phyloP scores from a whole-genome alignment of 2,329 filamentous ascomycete genomes.

The Penicillium verrucosum region DNA sequence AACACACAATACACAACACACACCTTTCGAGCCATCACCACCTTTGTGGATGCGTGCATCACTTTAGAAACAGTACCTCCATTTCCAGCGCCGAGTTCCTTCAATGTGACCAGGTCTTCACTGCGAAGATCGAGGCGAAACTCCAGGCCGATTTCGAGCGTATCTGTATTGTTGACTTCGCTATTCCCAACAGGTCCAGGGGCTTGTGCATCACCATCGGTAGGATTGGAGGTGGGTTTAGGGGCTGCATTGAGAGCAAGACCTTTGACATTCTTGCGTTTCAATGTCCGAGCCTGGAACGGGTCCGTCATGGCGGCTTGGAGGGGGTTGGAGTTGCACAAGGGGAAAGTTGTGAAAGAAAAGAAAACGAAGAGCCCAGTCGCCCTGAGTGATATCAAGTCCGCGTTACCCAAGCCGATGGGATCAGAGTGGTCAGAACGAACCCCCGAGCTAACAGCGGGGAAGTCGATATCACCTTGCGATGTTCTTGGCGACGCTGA shows the following conservation, averaged over 20 bases:
- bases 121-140: slow-evolving; percentile 90
- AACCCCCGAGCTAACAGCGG: slow-evolving; percentile 24
- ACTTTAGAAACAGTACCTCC: slow-evolving; percentile 98
- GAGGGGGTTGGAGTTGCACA: not conserved
- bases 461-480: slow-evolving; percentile 29
- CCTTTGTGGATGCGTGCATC: slow-evolving; percentile 88
- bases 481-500: slow-evolving; percentile 28
- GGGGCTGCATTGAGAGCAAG: slow-evolving; percentile 80
- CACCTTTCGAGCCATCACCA: slow-evolving; percentile 97
- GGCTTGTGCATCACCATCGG: slow-evolving; percentile 66
- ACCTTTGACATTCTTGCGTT: slow-evolving; percentile 98
- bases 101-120: slow-evolving; percentile 87
- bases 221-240: slow-evolving; percentile 64
- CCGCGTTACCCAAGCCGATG: slow-evolving; percentile 14
- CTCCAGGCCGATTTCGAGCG: slow-evolving; percentile 93
- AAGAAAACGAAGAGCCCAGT: not conserved
- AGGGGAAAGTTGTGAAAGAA: slow-evolving; percentile 1
- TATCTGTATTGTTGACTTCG: slow-evolving; percentile 62
- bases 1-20: slow-evolving; percentile 5
- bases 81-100: slow-evolving; percentile 93
- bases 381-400: not conserved
- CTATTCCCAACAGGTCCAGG: slow-evolving; percentile 58
- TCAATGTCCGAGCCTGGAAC: slow-evolving; percentile 75
- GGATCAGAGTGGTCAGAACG: slow-evolving; percentile 15
- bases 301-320: slow-evolving; percentile 53